A percentile compares a stretch with the other conserved stretches of the same genome.
Evolutionary conservation across 768 basidiomycete species (phyloP).

Genomic region (Kondoa malvinella): DNA sequence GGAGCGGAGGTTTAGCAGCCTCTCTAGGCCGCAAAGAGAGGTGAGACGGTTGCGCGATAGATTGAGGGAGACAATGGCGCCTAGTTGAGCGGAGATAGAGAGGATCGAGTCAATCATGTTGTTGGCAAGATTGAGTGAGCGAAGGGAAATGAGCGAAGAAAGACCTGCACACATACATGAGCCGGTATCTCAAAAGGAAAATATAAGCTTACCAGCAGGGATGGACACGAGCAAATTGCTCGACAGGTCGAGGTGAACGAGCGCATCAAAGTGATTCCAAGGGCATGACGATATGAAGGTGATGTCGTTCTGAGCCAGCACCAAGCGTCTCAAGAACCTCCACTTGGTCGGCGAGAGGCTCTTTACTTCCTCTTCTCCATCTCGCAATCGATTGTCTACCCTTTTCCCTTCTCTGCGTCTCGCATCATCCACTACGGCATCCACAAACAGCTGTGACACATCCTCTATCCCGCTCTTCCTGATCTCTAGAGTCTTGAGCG

Average conservation of each 20-base stretch:
- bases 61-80: conserved; percentile 59
- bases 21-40: conserved; percentile 85
- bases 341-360: conserved; percentile 1
- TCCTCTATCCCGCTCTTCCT: conserved; percentile 68
- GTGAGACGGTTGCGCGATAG: conserved; percentile 74
- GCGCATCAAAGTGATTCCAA: conserved; percentile 48
- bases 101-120: conserved; percentile 96
- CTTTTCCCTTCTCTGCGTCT: conserved; percentile 7
- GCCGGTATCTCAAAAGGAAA: too few species aligned
- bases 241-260: conserved; percentile 57
- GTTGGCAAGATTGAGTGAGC: conserved; percentile 83
- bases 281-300: conserved; percentile 42
- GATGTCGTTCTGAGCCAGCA: conserved; percentile 59
- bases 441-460: conserved; percentile 55
- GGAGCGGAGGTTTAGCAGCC: conserved; percentile 64
- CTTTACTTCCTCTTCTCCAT: conserved; percentile 8
- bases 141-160: conserved; percentile 54
- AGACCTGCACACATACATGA: conserved; percentile 57
- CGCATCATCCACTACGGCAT: conserved; percentile 42
- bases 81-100: conserved; percentile 65
- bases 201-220: conserved; percentile 59
- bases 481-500: conserved; percentile 55
- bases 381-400: conserved; percentile 7
- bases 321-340: conserved; percentile 53
- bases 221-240: conserved; percentile 74